Percentiles rank a stretch among this genome's conserved stretches.
Evolutionary conservation across 345 rosid species (phyloP).

Genomic region (Diplotaxis tenuifolia): DNA sequence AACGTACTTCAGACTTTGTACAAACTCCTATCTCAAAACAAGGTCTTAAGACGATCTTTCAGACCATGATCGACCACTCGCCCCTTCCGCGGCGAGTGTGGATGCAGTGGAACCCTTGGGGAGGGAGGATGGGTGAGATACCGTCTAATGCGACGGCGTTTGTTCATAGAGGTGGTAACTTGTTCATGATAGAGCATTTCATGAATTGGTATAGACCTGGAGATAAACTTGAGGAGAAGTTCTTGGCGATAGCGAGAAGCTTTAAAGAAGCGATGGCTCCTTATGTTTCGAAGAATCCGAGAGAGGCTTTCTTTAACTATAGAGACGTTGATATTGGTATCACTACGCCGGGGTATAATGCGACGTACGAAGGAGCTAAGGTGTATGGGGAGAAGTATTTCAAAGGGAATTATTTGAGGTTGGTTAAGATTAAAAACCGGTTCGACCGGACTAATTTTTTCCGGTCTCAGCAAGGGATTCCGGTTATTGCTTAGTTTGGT

Average conservation of each 20-base stretch:
- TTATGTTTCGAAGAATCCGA: slow-evolving; percentile 60
- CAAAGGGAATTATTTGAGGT: slow-evolving; percentile 47
- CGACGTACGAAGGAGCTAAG: slow-evolving; percentile 43
- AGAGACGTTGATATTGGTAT: slow-evolving; percentile 61
- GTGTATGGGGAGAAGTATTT: slow-evolving; percentile 59
- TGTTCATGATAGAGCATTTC: slow-evolving; percentile 56
- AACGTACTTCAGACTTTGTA: slow-evolving; percentile 71
- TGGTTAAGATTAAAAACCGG: slow-evolving; percentile 48
- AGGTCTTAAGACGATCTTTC: slow-evolving; percentile 37
- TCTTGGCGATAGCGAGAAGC: slow-evolving; percentile 35
- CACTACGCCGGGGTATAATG: slow-evolving; percentile 28
- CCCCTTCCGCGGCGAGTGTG: slow-evolving; percentile 30
- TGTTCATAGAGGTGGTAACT: slow-evolving; percentile 55
- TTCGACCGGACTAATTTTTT: slow-evolving; percentile 60
- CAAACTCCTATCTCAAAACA: slow-evolving; percentile 42
- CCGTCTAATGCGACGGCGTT: slow-evolving; percentile 46
- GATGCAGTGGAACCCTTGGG: slow-evolving; percentile 56
- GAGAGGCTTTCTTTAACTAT: slow-evolving; percentile 47
- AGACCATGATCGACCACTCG: slow-evolving; percentile 43
- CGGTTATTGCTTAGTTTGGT: slow-evolving; percentile 40
- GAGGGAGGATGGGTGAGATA: slow-evolving; percentile 62
- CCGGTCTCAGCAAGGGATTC: slow-evolving; percentile 57
- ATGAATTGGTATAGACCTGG: slow-evolving; percentile 48
- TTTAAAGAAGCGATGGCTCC: slow-evolving; percentile 49
- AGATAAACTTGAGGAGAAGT: slow-evolving; percentile 28